A percentile compares a stretch with the other conserved stretches of the same genome.
Conservation (phyloP, 2,329 filamentous ascomycete genomes). For the Arthroderma sp. region DNA sequence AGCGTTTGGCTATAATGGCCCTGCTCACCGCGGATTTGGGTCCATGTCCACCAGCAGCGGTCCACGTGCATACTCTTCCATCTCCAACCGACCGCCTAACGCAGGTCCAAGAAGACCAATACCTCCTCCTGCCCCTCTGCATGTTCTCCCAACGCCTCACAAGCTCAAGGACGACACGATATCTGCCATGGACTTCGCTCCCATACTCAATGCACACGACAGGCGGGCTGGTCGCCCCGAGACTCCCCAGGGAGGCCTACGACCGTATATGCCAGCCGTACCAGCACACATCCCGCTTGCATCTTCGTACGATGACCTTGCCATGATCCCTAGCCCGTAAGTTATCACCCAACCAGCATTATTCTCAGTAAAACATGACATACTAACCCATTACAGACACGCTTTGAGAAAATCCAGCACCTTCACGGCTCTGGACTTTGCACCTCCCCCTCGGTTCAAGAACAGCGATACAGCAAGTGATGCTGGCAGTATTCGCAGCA, state of each 20-base stretch:
- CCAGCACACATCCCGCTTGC: constrained; percentile 65
- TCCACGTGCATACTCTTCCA: constrained; percentile 53
- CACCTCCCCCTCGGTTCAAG: constrained; percentile 36
- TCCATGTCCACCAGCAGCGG: constrained; percentile 25
- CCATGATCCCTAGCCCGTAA: constrained; percentile 80
- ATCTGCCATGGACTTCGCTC: constrained; percentile 73
- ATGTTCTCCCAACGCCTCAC: constrained; percentile 69
- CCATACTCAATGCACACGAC: constrained; percentile 54
- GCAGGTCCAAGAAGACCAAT: constrained; percentile 43
- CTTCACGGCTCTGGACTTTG: constrained; percentile 37
- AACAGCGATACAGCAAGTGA: constrained; percentile 31
- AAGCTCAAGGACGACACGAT: constrained; percentile 71
- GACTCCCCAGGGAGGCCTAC: constrained; percentile 43
- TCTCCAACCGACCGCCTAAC: constrained; percentile 35
- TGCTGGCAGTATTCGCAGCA: constrained; percentile 46
- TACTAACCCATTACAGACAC: constrained; percentile 21
- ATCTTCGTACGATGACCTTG: constrained; percentile 75
- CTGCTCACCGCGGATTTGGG: constrained; percentile 11
- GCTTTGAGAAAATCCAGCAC: constrained; percentile 37
- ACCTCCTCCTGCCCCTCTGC: constrained; percentile 61
- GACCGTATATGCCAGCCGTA: constrained; percentile 62
- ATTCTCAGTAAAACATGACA: background rate
- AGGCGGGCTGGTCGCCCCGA: constrained; percentile 54
- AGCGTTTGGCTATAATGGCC: constrained; percentile 14
- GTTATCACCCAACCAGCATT: constrained; percentile 26